Conservation (phyloP, 192 early-diverging fungal species). For the Coemansia biformis region DNA sequence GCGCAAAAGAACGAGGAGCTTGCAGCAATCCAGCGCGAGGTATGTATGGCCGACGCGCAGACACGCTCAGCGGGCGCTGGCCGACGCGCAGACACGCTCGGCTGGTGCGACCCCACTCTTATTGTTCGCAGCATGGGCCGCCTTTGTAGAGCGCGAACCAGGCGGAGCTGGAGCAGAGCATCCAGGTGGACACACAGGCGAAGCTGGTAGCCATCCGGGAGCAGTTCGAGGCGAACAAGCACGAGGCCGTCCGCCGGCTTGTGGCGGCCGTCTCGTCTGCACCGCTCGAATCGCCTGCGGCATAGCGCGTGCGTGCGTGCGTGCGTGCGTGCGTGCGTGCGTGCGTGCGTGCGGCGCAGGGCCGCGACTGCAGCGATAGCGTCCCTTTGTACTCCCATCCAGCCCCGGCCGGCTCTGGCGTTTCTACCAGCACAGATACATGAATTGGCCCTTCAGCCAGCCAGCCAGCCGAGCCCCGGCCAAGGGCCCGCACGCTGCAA, state of each 20-base stretch:
- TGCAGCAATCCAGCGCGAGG: slow-evolving; percentile 31
- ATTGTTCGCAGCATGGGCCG: too few relatives aligned
- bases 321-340: too few relatives aligned
- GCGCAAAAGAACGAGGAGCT: slow-evolving; percentile 73
- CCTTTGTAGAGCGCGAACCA: slow-evolving; percentile 27
- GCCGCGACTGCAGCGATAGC: too few relatives aligned
- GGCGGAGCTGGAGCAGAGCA: slow-evolving; percentile 23
- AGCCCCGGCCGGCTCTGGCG: neutral
- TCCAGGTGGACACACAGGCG: slow-evolving; percentile 33
- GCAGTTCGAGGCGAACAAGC: slow-evolving; percentile 45
- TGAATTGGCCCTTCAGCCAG: too few relatives aligned
- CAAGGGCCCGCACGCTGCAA: too few relatives aligned
- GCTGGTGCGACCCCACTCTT: too few relatives aligned
- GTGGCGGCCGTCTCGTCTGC: slow-evolving; percentile 25
- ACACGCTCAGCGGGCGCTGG: neutral
- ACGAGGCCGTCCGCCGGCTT: slow-evolving; percentile 26
- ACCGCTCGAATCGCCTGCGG: neutral
- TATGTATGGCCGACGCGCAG: neutral
- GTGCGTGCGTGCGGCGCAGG: too few relatives aligned
- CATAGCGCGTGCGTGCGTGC: too few relatives aligned
- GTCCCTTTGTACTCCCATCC: too few relatives aligned
- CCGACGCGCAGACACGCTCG: neutral
- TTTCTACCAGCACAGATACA: too few relatives aligned
- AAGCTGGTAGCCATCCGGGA: slow-evolving; percentile 22
- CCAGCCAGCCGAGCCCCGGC: too few relatives aligned